These are phyloP conservation scores for Yamadazyma jaroonii DNA, from an alignment of 1,139 yeast species.

Conservation along the genomic window DNA sequence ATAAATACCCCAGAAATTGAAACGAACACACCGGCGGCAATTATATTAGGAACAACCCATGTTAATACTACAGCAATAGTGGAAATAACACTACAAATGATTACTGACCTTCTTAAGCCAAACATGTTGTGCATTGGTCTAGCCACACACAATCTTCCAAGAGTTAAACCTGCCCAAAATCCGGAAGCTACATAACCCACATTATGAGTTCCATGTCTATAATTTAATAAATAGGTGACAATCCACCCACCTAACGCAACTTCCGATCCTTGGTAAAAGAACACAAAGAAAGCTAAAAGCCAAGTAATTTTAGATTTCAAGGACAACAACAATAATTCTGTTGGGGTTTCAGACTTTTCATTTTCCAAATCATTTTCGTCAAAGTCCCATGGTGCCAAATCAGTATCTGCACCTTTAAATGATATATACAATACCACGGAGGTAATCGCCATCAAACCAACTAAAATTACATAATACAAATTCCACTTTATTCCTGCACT, in stretches of 20 bases:
- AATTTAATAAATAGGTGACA: slow-evolving; percentile 58
- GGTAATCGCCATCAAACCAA: slow-evolving; percentile 35
- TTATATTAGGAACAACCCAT: slow-evolving; percentile 44
- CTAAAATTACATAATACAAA: slow-evolving; percentile 46
- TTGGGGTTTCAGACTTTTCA: slow-evolving; percentile 2
- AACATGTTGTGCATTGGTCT: slow-evolving; percentile 35
- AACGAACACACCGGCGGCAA: slow-evolving; percentile 45
- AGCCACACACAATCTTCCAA: slow-evolving; percentile 55
- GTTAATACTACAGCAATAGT: slow-evolving; percentile 36
- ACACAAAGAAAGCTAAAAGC: slow-evolving; percentile 51
- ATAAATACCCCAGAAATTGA: slow-evolving; percentile 47
- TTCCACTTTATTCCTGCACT: slow-evolving; percentile 52
- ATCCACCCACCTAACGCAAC: slow-evolving; percentile 73
- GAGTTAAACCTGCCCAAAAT: slow-evolving; percentile 67
- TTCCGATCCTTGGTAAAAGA: slow-evolving; percentile 68
- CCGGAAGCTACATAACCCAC: slow-evolving; percentile 70
- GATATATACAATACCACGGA: slow-evolving; percentile 26
- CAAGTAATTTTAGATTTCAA: slow-evolving; percentile 48
- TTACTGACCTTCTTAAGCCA: slow-evolving; percentile 49
- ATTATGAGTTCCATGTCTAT: slow-evolving; percentile 46
- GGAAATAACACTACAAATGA: slow-evolving; percentile 29
- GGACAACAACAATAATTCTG: slow-evolving; percentile 24
- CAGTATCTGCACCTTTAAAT: slow-evolving; percentile 43
- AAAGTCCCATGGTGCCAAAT: slow-evolving; percentile 34
- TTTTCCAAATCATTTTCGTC: slow-evolving; percentile 14